Base-by-base conservation (phyloP, 2,329 filamentous ascomycete species). In the Blastomyces parvus region DNA sequence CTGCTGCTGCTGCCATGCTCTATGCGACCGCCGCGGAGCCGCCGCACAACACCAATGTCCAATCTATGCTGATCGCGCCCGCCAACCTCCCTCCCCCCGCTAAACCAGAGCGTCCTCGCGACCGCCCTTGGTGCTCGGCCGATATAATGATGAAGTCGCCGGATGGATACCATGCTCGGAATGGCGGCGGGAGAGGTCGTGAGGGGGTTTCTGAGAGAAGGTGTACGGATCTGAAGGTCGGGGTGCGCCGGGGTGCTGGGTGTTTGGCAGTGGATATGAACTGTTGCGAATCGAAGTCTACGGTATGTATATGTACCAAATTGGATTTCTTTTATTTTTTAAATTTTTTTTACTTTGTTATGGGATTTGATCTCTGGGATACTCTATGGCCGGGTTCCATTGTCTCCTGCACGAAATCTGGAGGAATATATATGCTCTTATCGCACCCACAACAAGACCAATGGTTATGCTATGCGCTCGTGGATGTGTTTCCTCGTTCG, bases 1-100 rank as follows among this genome's bases (percentile, higher is more conserved):
- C 50, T 46, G 25, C 25, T 40, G 50, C 48, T 11, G 55, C 55
- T 9, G 33, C 33, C 33, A 36, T 36, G 36, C 22, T 30, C 8
- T 53, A 53, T 53, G 52, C 60, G 52, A 57, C 52, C 25, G 60
- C 19, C 22, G 38, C 19, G 22, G 50, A 62, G 40, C 22, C 40
- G 52, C 33, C 33, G 33, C 33, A 9, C 33, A 36, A 42, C 40
- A 42, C 46, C 40, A 56, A 46, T 46, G 22, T 48, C 52, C 50
- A 25, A 27, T 53, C 52, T 46, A 11, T 38, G 40, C 17, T 42
- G 52, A 46, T 57, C n/a, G 22, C 48, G 27, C 25, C 25, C 25
- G 6, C 36, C 17, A 52, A 57, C 40, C 60, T 36, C 22, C 60
- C 22, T 46, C 11, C 6, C 22, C n/a, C 5, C 33, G 17, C 38